Evolutionary conservation across 2,329 filamentous ascomycete species (phyloP).

Genomic region (Colletotrichum sp.): DNA sequence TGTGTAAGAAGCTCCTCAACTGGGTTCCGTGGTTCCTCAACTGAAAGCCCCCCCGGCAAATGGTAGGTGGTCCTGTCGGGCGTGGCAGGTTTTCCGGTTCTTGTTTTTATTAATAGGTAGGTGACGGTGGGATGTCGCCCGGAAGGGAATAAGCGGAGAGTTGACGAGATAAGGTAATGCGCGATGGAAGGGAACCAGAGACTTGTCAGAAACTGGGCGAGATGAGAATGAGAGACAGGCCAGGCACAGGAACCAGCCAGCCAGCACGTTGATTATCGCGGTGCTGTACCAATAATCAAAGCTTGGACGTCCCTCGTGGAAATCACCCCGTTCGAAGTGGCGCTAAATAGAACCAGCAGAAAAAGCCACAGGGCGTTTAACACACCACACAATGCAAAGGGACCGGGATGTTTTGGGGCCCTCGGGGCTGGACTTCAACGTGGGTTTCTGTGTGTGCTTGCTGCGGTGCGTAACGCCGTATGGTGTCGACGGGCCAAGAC

Average conservation of each 20-base stretch:
- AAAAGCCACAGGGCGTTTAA: constrained; percentile 16
- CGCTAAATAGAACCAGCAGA: neutral
- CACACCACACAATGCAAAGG: neutral
- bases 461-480: neutral
- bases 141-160: neutral
- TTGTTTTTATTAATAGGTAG: constrained; percentile 6
- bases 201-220: neutral
- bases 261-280: neutral
- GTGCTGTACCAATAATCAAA: constrained; percentile 1
- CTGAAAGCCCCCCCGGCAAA: neutral
- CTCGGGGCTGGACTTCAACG: neutral
- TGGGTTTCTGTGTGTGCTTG: neutral
- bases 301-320: constrained; percentile 12
- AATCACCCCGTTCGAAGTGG: neutral
- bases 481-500: neutral
- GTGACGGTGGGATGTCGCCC: neutral
- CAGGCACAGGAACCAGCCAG: neutral
- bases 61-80: neutral
- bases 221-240: neutral
- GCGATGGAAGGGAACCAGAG: neutral
- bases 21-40: neutral
- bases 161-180: constrained; percentile 5
- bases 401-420: neutral
- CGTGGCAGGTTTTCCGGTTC: neutral
- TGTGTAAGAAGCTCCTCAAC: neutral